Evolutionary conservation across 2,329 filamentous ascomycete species (phyloP).

Genomic region (Endoconidiophora polonica): DNA sequence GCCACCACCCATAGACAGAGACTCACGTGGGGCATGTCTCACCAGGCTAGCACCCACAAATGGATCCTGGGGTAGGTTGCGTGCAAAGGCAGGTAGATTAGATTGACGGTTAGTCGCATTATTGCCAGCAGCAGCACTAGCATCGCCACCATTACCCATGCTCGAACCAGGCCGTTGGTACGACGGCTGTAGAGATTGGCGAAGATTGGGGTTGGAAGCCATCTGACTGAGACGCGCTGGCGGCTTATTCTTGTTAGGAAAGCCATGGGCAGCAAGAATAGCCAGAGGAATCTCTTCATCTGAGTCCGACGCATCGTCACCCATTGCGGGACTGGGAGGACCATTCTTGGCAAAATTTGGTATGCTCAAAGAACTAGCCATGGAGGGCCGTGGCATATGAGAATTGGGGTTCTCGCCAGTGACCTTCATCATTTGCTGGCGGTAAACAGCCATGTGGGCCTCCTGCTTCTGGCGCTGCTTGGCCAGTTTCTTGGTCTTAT

Average conservation of each 20-base stretch:
- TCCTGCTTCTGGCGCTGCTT: constrained; percentile 76
- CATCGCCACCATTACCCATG: constrained; percentile 28
- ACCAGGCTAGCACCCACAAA: constrained; percentile 68
- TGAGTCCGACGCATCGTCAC: constrained; percentile 49
- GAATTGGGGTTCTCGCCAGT: constrained; percentile 36
- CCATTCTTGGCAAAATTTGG: constrained; percentile 33
- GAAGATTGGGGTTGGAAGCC: constrained; percentile 56
- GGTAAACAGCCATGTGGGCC: constrained; percentile 74
- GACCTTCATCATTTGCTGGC: constrained; percentile 94
- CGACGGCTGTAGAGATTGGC: constrained; percentile 29
- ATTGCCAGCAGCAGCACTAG: constrained; percentile 16
- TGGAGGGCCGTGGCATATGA: constrained; percentile 30
- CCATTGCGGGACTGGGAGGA: constrained; percentile 20
- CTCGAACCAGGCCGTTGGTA: constrained; percentile 35
- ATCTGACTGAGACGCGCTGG: constrained; percentile 49
- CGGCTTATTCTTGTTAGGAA: constrained; percentile 61
- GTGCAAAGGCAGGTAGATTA: constrained; percentile 63
- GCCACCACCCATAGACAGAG: constrained; percentile 51
- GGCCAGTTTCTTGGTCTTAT: constrained; percentile 55
- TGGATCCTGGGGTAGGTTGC: constrained; percentile 67
- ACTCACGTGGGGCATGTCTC: constrained; percentile 55
- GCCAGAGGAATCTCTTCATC: constrained; percentile 80
- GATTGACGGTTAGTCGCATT: constrained; percentile 18
- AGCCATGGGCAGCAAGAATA: constrained; percentile 77
- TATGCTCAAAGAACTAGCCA: constrained; percentile 43